Base-by-base conservation (phyloP, 1,284 basidiomycete species). In the Leccinum pseudoinsigne region DNA sequence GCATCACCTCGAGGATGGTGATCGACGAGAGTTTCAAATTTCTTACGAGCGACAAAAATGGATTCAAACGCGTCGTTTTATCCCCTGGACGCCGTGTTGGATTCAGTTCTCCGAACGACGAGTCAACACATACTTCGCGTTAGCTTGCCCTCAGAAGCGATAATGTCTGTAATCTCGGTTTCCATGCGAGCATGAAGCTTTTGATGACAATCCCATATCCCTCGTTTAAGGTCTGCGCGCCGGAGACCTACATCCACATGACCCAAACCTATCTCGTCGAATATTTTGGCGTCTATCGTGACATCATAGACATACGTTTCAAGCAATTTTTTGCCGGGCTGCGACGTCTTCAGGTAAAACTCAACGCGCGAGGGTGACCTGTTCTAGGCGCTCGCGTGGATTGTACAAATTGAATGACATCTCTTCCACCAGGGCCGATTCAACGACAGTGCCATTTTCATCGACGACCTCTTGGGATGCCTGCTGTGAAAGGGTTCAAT, bases 181-280 rank as follows among this genome's bases (percentile, higher is more conserved):
- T 80, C 78, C 11, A 97, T 76, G 16, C 85, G 78, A 2, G 62
- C 74, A 38, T 83, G 78, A 28, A 97, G 81, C 61, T 83, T 83
- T n/a, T 80, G 72, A 68, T 94, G 87, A 95, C 94, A 97, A 3
- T 86, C 80, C 86, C 91, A 92, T 93, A 97, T 95, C 90, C 92
- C 92, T 34, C 79, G 78, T 69, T 91, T 88, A 18, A 97, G 78
- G 64, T 86, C 83, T 31, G 76, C 78, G 42, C 82, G 79, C 59
- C 82, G 80, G 23, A 92, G 78, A 7, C 78, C 78, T 23, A 77
- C 78, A 62, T 80, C 81, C 38, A 79, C 77, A 62, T 80, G 81
- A 45, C 79, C 80, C 7, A 90, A 67, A 7, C 87, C 88, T 18
- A 88, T 80, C 31, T 83, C 78, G n/a, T 84, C 81, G 50, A 94